A percentile compares a stretch with the other conserved stretches of the same genome.
Conservation (phyloP, 148 eudicot species). For the Rheum nobile region DNA sequence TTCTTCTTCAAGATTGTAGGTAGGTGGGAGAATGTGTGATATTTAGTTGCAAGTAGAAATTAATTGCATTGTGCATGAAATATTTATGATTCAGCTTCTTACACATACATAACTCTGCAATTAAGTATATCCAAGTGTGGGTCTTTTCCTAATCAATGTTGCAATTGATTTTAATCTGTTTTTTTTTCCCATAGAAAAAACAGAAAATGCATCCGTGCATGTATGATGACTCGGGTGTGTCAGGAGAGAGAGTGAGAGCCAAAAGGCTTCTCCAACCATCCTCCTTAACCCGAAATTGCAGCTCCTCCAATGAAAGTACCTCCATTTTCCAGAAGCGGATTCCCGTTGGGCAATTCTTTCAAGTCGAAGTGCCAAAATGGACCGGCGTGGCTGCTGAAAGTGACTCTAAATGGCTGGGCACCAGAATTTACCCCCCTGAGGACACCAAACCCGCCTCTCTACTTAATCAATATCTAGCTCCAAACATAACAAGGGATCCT, state of each 20-base stretch:
- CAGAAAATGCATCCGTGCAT: conserved; percentile 72
- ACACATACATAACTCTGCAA: neutral
- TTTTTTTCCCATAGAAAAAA: conserved; percentile 32
- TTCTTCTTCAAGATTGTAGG: neutral
- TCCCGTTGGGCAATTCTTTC: conserved; percentile 44
- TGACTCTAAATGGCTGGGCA: conserved; percentile 62
- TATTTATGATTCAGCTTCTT: neutral
- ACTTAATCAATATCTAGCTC: neutral
- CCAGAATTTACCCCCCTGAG: conserved; percentile 51
- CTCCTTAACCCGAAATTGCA: conserved; percentile 2
- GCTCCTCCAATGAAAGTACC: neutral
- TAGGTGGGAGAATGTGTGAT: neutral
- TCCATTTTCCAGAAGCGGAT: conserved; percentile 25
- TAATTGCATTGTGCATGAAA: neutral
- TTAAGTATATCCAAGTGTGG: neutral
- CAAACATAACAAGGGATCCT: conserved; percentile 11
- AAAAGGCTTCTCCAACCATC: conserved; percentile 39
- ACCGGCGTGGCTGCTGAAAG: conserved; percentile 28
- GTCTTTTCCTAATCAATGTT: neutral
- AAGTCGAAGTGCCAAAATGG: conserved; percentile 67
- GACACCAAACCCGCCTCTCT: neutral
- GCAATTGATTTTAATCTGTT: neutral
- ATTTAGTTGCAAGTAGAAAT: neutral
- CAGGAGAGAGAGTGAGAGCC: conserved; percentile 32
- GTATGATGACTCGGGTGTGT: conserved; percentile 39